Conservation (phyloP, 2,329 filamentous ascomycete genomes). For the Parastagonospora avenae region DNA sequence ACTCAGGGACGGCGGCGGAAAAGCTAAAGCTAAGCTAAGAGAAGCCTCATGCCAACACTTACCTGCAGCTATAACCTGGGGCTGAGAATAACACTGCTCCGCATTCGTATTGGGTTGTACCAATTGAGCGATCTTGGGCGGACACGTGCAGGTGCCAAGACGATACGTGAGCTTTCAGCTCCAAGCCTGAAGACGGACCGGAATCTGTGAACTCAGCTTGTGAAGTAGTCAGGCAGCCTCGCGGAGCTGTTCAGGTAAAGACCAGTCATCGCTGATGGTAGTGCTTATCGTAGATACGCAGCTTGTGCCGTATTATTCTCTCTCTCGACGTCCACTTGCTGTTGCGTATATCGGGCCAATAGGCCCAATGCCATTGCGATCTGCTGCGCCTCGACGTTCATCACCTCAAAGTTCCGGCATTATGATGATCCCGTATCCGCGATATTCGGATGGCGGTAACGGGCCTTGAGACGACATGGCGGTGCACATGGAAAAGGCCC, state of each 20-base stretch:
- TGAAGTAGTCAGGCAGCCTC: background rate
- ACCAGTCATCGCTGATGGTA: background rate
- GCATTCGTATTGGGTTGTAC: slow-evolving; percentile 1
- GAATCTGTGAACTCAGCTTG: background rate
- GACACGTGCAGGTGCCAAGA: slow-evolving; percentile 6
- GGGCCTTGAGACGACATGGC: background rate
- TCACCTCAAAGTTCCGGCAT: too few relatives aligned
- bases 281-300: too few relatives aligned
- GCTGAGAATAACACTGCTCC: slow-evolving; percentile 6
- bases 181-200: background rate
- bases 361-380: too few relatives aligned
- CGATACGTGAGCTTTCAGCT: background rate
- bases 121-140: slow-evolving; percentile 1
- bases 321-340: too few relatives aligned
- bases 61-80: background rate
- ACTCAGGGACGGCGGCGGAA: slow-evolving; percentile 8
- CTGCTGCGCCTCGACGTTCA: too few relatives aligned
- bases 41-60: slow-evolving; percentile 10
- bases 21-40: slow-evolving; percentile 7
- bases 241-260: background rate
- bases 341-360: too few relatives aligned
- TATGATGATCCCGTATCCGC: too few relatives aligned
- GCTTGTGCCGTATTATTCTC: too few relatives aligned
- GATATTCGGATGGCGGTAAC: too few relatives aligned
- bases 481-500: background rate